Conservation (phyloP, 2,329 filamentous ascomycete genomes). For the Fusarium sp. region DNA sequence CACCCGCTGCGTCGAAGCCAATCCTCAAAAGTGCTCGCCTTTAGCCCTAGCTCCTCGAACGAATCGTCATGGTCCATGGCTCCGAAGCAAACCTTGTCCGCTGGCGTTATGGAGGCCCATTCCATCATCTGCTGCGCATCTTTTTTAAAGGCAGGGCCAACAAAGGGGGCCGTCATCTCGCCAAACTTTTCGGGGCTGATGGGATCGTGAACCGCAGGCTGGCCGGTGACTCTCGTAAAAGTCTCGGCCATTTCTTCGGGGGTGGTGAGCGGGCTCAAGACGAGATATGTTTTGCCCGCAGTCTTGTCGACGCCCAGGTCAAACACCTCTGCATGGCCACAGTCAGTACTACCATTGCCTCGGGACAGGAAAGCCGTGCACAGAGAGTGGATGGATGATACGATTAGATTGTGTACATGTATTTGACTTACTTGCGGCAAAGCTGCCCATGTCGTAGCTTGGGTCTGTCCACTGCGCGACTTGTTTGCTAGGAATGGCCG, state of each 20-base stretch:
- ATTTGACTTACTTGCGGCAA: conserved; percentile 20
- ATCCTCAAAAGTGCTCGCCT: background rate
- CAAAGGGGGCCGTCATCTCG: conserved; percentile 4
- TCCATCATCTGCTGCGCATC: conserved; percentile 38
- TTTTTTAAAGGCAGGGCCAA: conserved; percentile 22
- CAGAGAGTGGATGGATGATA: background rate
- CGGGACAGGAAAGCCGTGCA: background rate
- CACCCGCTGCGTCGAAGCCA: background rate
- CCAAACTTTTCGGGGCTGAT: conserved; percentile 21
- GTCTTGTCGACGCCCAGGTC: conserved; percentile 25
- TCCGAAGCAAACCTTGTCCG: conserved; percentile 22
- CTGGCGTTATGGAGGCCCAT: conserved; percentile 26
- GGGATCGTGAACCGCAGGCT: conserved; percentile 18
- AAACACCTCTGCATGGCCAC: conserved; percentile 16
- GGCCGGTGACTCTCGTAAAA: conserved; percentile 19
- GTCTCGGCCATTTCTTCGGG: conserved; percentile 22
- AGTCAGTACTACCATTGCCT: conserved; percentile 5
- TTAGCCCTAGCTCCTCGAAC: background rate
- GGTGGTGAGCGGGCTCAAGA: conserved; percentile 20
- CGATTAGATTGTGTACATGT: background rate
- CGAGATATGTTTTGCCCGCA: conserved; percentile 30
- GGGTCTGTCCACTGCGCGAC: conserved; percentile 30
- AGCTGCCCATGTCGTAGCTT: conserved; percentile 28
- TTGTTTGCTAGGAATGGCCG: conserved; percentile 17
- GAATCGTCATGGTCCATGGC: background rate